phyloP scores from a whole-genome alignment of 208 protist genomes.

The Endotrypanum monterogeii region DNA sequence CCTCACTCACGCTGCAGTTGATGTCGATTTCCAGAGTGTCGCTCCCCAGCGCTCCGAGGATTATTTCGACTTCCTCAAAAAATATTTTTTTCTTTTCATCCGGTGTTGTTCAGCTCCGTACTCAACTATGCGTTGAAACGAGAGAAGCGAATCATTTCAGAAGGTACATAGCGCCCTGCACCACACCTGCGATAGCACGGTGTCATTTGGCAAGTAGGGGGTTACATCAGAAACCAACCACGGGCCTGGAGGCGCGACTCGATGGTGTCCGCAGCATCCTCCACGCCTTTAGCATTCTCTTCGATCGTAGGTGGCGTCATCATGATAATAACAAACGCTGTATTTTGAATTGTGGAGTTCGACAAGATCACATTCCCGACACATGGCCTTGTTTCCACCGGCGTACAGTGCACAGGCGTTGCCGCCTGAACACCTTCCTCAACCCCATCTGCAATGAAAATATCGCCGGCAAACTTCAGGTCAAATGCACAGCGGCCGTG shows the following conservation, averaged over 20 bases:
- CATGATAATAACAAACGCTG: conserved; percentile 23
- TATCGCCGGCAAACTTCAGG: conserved; percentile 9
- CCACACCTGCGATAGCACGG: not conserved
- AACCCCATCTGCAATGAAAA: not conserved
- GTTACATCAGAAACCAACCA: conserved; percentile 33
- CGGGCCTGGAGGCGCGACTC: conserved; percentile 19
- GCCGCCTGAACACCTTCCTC: not conserved
- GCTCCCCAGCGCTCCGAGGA: too few species aligned
- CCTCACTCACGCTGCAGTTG: too few species aligned
- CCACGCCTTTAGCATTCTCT: not conserved
- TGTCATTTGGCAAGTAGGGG: too few species aligned
- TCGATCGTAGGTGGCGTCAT: conserved; percentile 10
- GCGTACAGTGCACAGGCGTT: not conserved
- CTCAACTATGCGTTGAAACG: too few species aligned
- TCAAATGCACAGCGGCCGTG: conserved; percentile 40
- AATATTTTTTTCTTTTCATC: not conserved
- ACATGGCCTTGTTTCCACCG: conserved; percentile 15
- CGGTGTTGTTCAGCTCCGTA: not conserved
- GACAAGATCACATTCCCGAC: conserved; percentile 15
- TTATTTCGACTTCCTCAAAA: too few species aligned
- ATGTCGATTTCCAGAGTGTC: too few species aligned
- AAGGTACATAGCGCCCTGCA: not conserved
- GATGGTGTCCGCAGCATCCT: conserved; percentile 7
- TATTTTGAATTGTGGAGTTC: conserved; percentile 1
- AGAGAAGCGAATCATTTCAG: not conserved